Evolutionary conservation across 257 asterid genomes (phyloP).

Genomic region (Paulownia fortunei): DNA sequence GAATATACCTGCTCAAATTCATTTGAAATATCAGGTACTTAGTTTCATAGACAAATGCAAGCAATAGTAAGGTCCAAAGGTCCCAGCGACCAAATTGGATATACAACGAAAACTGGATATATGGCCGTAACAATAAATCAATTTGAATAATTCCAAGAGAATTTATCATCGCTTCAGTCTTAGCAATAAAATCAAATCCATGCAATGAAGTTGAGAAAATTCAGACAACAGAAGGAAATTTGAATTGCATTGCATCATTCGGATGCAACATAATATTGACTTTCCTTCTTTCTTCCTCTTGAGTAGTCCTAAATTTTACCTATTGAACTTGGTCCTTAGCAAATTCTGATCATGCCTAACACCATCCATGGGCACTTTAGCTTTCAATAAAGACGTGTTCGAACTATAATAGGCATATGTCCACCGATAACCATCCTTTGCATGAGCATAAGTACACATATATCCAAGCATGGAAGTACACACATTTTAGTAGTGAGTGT

Average conservation of each 20-base stretch:
- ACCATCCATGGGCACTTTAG: too few relatives aligned
- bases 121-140: neutral
- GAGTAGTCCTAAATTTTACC: too few relatives aligned
- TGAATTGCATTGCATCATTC: neutral
- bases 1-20: slow-evolving; percentile 72
- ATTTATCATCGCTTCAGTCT: neutral
- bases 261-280: neutral
- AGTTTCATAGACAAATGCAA: slow-evolving; percentile 1
- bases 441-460: neutral
- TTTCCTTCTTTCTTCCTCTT: too few relatives aligned
- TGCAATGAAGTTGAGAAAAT: neutral
- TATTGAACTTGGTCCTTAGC: too few relatives aligned
- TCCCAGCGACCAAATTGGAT: neutral
- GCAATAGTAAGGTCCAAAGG: neutral
- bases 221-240: neutral
- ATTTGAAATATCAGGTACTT: neutral
- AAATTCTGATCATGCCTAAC: too few relatives aligned
- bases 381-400: too few relatives aligned
- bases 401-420: too few relatives aligned
- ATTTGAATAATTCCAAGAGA: neutral
- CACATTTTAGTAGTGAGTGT: neutral
- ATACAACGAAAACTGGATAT: neutral
- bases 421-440: neutral
- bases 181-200: neutral
- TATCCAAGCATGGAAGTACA: neutral